Percentiles rank a stretch among this genome's conserved stretches.
Conservation (phyloP, 2,329 filamentous ascomycete species). For the Diaporthe destruens region DNA sequence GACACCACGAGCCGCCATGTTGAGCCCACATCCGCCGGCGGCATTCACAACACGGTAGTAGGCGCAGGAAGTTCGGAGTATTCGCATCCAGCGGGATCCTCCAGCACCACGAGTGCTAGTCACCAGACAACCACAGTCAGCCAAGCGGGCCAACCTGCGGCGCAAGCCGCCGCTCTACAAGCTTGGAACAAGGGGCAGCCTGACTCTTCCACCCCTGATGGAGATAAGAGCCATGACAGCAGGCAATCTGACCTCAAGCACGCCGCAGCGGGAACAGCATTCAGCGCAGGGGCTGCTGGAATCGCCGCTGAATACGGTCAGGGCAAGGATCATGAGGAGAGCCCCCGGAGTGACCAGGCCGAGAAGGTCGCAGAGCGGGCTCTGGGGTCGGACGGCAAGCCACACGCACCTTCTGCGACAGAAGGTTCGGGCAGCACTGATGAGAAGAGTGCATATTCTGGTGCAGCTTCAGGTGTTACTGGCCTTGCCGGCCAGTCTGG, state of each 20-base stretch:
- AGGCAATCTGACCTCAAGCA: neutral
- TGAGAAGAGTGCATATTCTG: neutral
- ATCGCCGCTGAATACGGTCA: conserved; percentile 35
- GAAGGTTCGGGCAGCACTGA: neutral
- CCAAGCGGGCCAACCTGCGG: neutral
- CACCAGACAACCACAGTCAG: neutral
- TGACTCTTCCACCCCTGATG: neutral
- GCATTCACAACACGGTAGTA: conserved; percentile 38
- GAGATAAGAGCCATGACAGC: neutral
- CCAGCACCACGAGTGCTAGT: neutral
- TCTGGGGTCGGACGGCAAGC: conserved; percentile 28
- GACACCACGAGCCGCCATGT: neutral
- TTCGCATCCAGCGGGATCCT: neutral
- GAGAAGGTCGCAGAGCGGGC: conserved; percentile 33
- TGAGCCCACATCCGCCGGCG: neutral
- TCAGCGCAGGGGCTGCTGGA: conserved; percentile 13
- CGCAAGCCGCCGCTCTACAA: conserved; percentile 34
- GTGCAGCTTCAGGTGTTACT: neutral
- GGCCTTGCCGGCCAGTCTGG: conserved; percentile 34
- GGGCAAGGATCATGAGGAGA: conserved; percentile 33
- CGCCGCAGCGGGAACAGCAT: conserved; percentile 11
- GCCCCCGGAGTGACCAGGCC: conserved; percentile 16
- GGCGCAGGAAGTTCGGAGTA: conserved; percentile 36
- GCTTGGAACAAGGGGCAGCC: conserved; percentile 27
- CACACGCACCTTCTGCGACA: conserved; percentile 6